These are phyloP conservation scores for Eleusine indica DNA, from an alignment of 176 grass and related monocot genomes.

Conservation along the genomic window DNA sequence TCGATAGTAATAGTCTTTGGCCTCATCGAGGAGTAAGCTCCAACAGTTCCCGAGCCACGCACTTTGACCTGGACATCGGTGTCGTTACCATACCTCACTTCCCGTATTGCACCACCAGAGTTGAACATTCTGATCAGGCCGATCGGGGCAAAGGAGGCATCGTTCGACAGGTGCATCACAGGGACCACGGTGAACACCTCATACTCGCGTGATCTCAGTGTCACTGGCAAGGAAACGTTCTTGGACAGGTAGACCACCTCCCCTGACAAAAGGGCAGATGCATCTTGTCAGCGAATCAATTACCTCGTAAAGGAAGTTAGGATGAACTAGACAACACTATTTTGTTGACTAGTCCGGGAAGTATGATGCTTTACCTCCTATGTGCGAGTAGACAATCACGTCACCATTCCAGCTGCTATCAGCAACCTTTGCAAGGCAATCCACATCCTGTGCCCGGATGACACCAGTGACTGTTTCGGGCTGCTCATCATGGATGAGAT, in stretches of 20 bases:
- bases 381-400: slow-evolving; percentile 63
- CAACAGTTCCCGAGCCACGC: slow-evolving; percentile 46
- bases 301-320: background rate
- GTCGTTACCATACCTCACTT: slow-evolving; percentile 1
- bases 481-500: slow-evolving; percentile 71
- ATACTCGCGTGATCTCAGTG: slow-evolving; percentile 65
- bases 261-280: slow-evolving; percentile 16
- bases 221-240: slow-evolving; percentile 58
- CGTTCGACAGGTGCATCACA: slow-evolving; percentile 46
- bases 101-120: slow-evolving; percentile 67
- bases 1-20: slow-evolving; percentile 48
- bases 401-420: slow-evolving; percentile 61
- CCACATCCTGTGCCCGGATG: slow-evolving; percentile 56
- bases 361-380: slow-evolving; percentile 34
- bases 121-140: slow-evolving; percentile 75
- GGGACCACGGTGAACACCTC: slow-evolving; percentile 73
- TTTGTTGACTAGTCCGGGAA: background rate
- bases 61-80: slow-evolving; percentile 40
- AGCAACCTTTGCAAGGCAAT: slow-evolving; percentile 48
- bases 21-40: slow-evolving; percentile 59
- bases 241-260: slow-evolving; percentile 60
- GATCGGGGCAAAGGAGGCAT: slow-evolving; percentile 64
- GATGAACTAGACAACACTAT: background rate
- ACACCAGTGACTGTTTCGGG: slow-evolving; percentile 64
- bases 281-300: background rate